Evolutionary conservation across 257 asterid genomes (phyloP), one percentile per base, ranked within the genome.

Genomic region (Solanum gracilifrons): DNA sequence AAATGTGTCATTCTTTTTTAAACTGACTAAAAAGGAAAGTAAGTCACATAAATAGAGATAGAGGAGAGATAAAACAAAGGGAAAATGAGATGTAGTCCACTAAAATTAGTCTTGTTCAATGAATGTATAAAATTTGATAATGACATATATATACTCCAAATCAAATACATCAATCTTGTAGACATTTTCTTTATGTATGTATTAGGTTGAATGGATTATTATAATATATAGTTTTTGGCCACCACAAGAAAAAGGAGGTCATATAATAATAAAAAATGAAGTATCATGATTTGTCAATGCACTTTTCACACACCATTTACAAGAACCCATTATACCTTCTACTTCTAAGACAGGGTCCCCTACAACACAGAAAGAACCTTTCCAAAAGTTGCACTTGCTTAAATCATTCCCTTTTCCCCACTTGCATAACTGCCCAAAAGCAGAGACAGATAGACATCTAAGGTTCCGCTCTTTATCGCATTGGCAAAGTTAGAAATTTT

Each of bases 251-350:
- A 36, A 88, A 86, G 82, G 85, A 85, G 83, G 51, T 13, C 51
- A 20, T 58, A 77, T 64, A 80, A 36, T 90, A 88, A 86, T 86
- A 74, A 43, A 43, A 46, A 46, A 89, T 88, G 82, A 88, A 85
- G 90, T 60, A 64, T 84, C 83, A 86, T 31, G 69, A 84, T 83
- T 68, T 87, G 72, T 74, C 87, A 46, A 89, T 87, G 43, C 88
- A 88, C 92, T 89, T 90, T 91, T 85, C 91, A 85, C 91, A 85
- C 87, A 87, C 93, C 93, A 87, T 86, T 71, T 85, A 85, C 87
- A 71, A 75, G 62, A 36, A 84, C 69, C 86, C 72, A 90, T 91
- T 83, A 89, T 92, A n/a, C 27, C 88, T 88, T 86, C 88, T 62
- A 36, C 20, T 62, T 83, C 72, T 87, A 80, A 51, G 32, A 35